Conservation (phyloP, 371 early-diverging fungal genomes). For the Mortierella sp. region DNA sequence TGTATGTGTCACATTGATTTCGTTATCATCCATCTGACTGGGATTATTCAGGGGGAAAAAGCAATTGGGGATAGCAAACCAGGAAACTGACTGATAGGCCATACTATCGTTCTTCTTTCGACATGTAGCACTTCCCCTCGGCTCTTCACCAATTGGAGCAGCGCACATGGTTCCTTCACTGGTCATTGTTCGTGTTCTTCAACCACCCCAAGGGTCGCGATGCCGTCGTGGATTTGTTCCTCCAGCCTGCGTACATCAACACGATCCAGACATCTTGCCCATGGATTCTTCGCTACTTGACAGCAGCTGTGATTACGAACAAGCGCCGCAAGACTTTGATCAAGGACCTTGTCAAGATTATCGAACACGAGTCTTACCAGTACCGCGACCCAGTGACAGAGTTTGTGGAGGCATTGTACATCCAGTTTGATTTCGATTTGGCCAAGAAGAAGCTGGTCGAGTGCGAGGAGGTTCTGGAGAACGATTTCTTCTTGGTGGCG, state of each 20-base stretch:
- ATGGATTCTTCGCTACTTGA: constrained; percentile 94
- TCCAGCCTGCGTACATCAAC: constrained; percentile 92
- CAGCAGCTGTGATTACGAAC: constrained; percentile 91
- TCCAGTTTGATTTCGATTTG: constrained; percentile 93
- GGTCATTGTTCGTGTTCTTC: constrained; percentile 97
- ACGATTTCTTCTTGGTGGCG: constrained; percentile 90
- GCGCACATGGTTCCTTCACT: constrained; percentile 94
- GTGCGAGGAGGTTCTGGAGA: constrained; percentile 85
- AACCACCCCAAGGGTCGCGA: constrained; percentile 96
- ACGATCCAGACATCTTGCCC: constrained; percentile 96
- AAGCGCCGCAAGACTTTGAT: constrained; percentile 87
- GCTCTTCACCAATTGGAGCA: constrained; percentile 91
- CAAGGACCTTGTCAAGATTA: constrained; percentile 90
- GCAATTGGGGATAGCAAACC: no score
- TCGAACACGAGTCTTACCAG: constrained; percentile 85
- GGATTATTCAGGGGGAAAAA: no score
- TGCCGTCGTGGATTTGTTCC: constrained; percentile 90
- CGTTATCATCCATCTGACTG: no score
- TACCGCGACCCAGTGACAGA: constrained; percentile 92
- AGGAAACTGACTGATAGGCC: neutral
- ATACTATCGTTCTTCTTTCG: neutral
- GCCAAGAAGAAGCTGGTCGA: constrained; percentile 89
- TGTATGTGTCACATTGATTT: constrained; percentile 33
- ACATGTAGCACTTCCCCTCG: constrained; percentile 64
- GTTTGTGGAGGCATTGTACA: constrained; percentile 90